Conservation (phyloP, 768 basidiomycete genomes). For the Dioszegia crocea region DNA sequence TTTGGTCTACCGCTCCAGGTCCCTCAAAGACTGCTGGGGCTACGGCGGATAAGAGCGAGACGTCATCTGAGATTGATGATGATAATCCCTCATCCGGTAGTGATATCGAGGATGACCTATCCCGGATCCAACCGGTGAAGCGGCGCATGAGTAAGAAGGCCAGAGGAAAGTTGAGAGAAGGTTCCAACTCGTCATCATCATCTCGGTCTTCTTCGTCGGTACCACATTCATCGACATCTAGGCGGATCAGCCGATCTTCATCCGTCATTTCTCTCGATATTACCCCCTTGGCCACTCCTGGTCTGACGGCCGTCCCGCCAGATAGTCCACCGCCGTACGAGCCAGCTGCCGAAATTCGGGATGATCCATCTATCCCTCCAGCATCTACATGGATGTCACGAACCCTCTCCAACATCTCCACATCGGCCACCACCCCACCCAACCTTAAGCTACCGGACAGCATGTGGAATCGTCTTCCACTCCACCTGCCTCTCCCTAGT, state of each 20-base stretch:
- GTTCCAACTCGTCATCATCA: background rate
- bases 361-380: background rate
- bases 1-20: slow-evolving; percentile 31
- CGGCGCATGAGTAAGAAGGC: slow-evolving; percentile 8
- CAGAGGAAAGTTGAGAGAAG: slow-evolving; percentile 10
- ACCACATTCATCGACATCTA: background rate
- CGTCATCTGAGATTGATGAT: slow-evolving; percentile 31
- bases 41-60: slow-evolving; percentile 5
- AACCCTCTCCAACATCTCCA: slow-evolving; percentile 31
- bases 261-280: background rate
- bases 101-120: slow-evolving; percentile 21
- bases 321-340: slow-evolving; percentile 45
- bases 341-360: background rate
- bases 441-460: background rate
- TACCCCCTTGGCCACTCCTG: background rate
- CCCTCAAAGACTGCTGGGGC: background rate
- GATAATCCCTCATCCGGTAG: slow-evolving; percentile 45
- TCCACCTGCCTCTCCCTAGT: background rate
- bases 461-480: background rate
- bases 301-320: background rate
- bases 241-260: background rate
- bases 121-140: slow-evolving; percentile 4
- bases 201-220: background rate
- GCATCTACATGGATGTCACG: slow-evolving; percentile 34
- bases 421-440: slow-evolving; percentile 30